phyloP scores from a whole-genome alignment of 2,329 filamentous ascomycete genomes.

The Cadophora sp. region DNA sequence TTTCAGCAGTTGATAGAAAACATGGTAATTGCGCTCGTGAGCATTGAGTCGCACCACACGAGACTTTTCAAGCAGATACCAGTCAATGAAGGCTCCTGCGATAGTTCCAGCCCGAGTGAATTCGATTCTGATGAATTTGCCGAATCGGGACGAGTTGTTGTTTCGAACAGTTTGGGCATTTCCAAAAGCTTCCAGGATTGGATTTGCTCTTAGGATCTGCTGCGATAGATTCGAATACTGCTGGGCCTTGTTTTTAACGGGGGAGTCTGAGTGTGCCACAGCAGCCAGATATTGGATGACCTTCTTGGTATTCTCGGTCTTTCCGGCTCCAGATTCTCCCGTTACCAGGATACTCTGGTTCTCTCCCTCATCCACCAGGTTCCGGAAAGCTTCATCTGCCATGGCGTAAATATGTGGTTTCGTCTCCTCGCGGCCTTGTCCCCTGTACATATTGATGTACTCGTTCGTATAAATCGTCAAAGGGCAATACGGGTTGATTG shows the following conservation, averaged over 20 bases:
- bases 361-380: constrained; percentile 90
- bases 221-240: constrained; percentile 89
- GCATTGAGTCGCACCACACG: constrained; percentile 87
- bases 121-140: constrained; percentile 98
- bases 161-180: constrained; percentile 98
- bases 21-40: constrained; percentile 93
- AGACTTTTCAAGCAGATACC: constrained; percentile 99
- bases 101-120: constrained; percentile 90
- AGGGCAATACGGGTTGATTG: constrained; percentile 95
- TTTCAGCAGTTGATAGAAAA: constrained; percentile 94
- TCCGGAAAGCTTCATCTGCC: constrained; percentile 95
- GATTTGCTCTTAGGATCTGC: constrained; percentile 94
- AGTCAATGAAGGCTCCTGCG: constrained; percentile 95
- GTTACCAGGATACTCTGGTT: constrained; percentile 99
- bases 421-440: constrained; percentile 87
- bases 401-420: constrained; percentile 98
- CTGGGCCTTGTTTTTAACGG: constrained; percentile 65
- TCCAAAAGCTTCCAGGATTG: constrained; percentile 96
- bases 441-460: constrained; percentile 98
- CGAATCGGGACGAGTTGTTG: constrained; percentile 97
- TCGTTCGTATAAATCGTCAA: constrained; percentile 96
- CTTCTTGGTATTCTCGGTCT: constrained; percentile 99
- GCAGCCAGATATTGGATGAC: constrained; percentile 98
- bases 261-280: constrained; percentile 84
- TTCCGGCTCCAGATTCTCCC: constrained; percentile 96